Conservation (phyloP, 192 early-diverging fungal genomes). For the Backusella parvicylindrica region DNA sequence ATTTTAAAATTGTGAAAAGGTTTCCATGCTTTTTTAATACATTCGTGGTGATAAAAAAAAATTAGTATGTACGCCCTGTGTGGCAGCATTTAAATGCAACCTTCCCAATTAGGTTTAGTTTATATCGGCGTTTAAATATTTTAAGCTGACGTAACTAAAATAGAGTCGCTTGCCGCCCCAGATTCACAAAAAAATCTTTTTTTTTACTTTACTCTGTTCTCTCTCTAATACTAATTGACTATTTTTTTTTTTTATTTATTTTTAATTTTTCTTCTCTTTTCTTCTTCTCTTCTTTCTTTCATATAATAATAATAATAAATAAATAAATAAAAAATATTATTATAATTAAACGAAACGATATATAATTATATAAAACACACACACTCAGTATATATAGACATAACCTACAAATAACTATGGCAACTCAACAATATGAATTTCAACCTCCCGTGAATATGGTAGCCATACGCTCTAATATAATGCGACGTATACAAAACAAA, state of each 20-base stretch:
- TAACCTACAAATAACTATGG: background rate
- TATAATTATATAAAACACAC: background rate
- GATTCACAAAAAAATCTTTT: conserved; percentile 3
- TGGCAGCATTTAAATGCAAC: background rate
- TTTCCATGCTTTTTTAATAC: background rate
- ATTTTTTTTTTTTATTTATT: background rate
- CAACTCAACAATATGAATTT: conserved; percentile 6
- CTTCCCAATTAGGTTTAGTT: background rate
- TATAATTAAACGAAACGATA: background rate
- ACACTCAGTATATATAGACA: background rate
- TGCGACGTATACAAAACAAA: conserved; percentile 9
- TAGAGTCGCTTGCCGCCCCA: background rate
- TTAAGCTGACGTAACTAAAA: background rate
- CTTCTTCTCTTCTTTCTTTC: conserved; percentile 2
- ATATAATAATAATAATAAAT: background rate
- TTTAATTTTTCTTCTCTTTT: background rate
- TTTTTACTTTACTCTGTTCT: background rate
- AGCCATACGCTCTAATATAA: conserved; percentile 13
- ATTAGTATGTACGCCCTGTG: background rate
- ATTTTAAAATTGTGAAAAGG: background rate
- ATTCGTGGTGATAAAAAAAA: background rate
- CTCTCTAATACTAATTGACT: no score
- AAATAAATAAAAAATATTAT: background rate
- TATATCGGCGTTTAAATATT: background rate
- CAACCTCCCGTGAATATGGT: conserved; percentile 12